Evolutionary conservation across 176 grass and related monocot species (phyloP).

Genomic region (Bolboschoenus planiculmis): DNA sequence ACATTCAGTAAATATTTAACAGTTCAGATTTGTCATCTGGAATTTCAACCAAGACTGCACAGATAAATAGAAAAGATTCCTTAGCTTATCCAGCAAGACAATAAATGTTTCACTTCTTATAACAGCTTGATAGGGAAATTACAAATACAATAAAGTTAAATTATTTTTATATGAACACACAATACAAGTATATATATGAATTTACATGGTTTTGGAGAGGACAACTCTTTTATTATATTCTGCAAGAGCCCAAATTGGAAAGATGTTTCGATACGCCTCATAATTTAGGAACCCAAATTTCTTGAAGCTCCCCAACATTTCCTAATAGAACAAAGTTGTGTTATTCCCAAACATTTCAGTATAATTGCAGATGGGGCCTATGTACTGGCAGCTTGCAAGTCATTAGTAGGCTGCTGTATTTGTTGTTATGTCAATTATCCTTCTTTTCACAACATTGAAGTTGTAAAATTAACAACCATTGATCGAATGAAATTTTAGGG

Average conservation of each 20-base stretch:
- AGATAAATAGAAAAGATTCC: not conserved
- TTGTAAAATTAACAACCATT: not conserved
- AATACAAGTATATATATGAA: not conserved
- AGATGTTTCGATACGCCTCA: slow-evolving; percentile 66
- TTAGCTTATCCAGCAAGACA: not conserved
- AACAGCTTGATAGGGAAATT: not conserved
- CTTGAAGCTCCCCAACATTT: slow-evolving; percentile 64
- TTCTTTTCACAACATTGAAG: not conserved
- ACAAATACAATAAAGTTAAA: not conserved
- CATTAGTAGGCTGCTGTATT: not conserved
- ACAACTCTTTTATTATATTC: slow-evolving; percentile 44
- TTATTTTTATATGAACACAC: not conserved
- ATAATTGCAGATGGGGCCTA: too few species aligned
- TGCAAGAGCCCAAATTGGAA: slow-evolving; percentile 81
- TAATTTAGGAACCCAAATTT: slow-evolving; percentile 55
- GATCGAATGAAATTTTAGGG: not conserved
- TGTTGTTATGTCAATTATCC: not conserved
- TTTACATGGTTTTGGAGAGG: not conserved
- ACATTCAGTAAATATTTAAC: not conserved
- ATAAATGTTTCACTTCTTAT: not conserved
- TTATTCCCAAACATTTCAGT: not conserved
- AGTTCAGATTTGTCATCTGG: not conserved
- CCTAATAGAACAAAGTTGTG: slow-evolving; percentile 29
- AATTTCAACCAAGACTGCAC: not conserved
- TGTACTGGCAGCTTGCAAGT: not conserved